phyloP scores from a whole-genome alignment of 2,329 filamentous ascomycete genomes.

The Aplosporella prunicola region DNA sequence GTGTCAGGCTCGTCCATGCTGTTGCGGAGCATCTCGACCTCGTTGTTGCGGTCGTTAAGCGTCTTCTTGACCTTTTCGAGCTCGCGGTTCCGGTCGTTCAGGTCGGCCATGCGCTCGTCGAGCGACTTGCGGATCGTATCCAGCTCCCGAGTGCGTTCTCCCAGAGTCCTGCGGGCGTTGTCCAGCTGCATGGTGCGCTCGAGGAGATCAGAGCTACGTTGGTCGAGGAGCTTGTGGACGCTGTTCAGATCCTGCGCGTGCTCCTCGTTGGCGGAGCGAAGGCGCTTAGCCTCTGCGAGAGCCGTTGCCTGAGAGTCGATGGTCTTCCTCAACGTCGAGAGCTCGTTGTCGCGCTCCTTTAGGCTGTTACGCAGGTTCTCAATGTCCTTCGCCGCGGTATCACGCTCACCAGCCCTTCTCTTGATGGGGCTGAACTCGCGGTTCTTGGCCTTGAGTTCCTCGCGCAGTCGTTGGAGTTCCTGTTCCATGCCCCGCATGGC shows the following conservation, averaged over 20 bases:
- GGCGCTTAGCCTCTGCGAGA: slow-evolving; percentile 22
- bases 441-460: slow-evolving; percentile 22
- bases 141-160: slow-evolving; percentile 25
- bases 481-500: background rate
- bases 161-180: slow-evolving; percentile 19
- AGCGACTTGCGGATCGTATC: slow-evolving; percentile 22
- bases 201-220: slow-evolving; percentile 12
- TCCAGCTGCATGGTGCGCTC: slow-evolving; percentile 27
- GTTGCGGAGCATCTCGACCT: slow-evolving; percentile 26
- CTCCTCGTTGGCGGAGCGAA: slow-evolving; percentile 12
- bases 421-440: slow-evolving; percentile 28
- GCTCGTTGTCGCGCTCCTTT: slow-evolving; percentile 25
- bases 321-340: slow-evolving; percentile 23
- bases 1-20: slow-evolving; percentile 30
- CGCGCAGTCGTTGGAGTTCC: slow-evolving; percentile 5
- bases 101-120: slow-evolving; percentile 26
- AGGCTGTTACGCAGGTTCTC: slow-evolving; percentile 21
- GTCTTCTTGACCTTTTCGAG: slow-evolving; percentile 26
- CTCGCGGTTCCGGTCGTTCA: slow-evolving; percentile 26
- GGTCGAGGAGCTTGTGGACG: slow-evolving; percentile 3
- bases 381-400: slow-evolving; percentile 22
- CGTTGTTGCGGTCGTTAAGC: slow-evolving; percentile 27
- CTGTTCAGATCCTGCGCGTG: slow-evolving; percentile 8
- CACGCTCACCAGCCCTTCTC: slow-evolving; percentile 25
- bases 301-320: slow-evolving; percentile 21